Conservation (phyloP, 2,329 filamentous ascomycete species). For the Clarireedia paspali region DNA sequence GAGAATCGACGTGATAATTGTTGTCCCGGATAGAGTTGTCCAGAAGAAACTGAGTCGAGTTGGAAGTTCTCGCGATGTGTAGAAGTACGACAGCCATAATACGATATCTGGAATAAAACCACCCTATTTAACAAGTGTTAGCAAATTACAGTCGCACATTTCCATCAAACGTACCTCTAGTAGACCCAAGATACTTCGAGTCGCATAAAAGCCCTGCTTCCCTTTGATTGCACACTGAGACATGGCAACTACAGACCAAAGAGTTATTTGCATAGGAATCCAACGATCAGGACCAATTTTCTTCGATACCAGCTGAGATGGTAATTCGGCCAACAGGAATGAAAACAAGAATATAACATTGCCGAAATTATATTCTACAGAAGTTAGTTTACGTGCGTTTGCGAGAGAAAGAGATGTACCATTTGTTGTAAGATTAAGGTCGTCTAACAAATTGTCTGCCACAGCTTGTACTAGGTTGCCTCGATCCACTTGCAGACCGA, state of each 20-base stretch:
- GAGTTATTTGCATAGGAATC: slow-evolving; percentile 44
- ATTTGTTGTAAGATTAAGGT: slow-evolving; percentile 38
- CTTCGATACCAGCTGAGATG: slow-evolving; percentile 41
- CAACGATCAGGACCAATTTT: slow-evolving; percentile 41
- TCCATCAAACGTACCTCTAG: slow-evolving; percentile 23
- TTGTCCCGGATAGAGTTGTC: slow-evolving; percentile 47
- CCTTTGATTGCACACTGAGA: slow-evolving; percentile 38
- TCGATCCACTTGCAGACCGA: slow-evolving; percentile 52
- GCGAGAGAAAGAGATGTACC: slow-evolving; percentile 14
- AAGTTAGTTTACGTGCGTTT: neutral
- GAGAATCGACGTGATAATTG: slow-evolving; percentile 42
- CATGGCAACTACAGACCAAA: slow-evolving; percentile 41
- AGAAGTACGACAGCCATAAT: slow-evolving; percentile 68
- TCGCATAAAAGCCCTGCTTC: slow-evolving; percentile 35
- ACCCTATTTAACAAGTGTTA: slow-evolving; percentile 31
- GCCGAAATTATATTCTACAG: slow-evolving; percentile 20
- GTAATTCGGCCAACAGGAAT: slow-evolving; percentile 40
- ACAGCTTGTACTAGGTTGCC: slow-evolving; percentile 51
- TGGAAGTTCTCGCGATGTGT: slow-evolving; percentile 62
- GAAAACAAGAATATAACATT: slow-evolving; percentile 34
- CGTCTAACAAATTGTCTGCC: slow-evolving; percentile 52
- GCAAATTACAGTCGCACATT: neutral
- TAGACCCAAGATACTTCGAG: slow-evolving; percentile 31
- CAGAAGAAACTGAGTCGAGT: slow-evolving; percentile 63
- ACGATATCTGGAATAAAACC: slow-evolving; percentile 59